Percentiles rank a stretch among this genome's conserved stretches.
Conservation (phyloP, 768 basidiomycete genomes). For the Lentinus brumalis region DNA sequence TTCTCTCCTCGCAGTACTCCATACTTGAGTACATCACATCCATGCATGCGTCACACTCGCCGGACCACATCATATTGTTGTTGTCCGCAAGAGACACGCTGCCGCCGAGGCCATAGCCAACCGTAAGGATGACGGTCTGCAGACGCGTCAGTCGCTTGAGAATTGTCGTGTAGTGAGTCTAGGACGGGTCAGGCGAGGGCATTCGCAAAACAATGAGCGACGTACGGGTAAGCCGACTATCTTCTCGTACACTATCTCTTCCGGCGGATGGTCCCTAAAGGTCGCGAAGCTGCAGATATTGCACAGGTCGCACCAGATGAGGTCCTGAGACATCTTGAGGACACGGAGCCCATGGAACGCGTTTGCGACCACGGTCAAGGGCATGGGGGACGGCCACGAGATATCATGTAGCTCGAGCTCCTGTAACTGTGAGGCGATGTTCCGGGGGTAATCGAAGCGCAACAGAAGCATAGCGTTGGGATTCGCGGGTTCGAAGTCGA, state of each 20-base stretch:
- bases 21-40: conserved; percentile 11
- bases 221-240: conserved; percentile 19
- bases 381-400: conserved; percentile 16
- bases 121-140: conserved; percentile 8
- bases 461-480: conserved; percentile 16
- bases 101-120: conserved; percentile 12
- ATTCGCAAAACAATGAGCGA: background rate
- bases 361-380: conserved; percentile 3
- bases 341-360: conserved; percentile 10
- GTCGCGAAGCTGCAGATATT: conserved; percentile 18
- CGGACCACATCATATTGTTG: conserved; percentile 14
- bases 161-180: conserved; percentile 10
- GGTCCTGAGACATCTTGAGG: conserved; percentile 16
- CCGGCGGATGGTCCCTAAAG: conserved; percentile 17
- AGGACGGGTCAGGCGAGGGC: too few species aligned
- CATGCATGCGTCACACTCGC: conserved; percentile 22
- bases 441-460: conserved; percentile 17
- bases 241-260: conserved; percentile 16
- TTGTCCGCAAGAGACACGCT: background rate
- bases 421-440: conserved; percentile 7
- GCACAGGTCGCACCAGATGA: conserved; percentile 20
- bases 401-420: conserved; percentile 19
- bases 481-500: conserved; percentile 15
- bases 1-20: conserved; percentile 9
- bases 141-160: conserved; percentile 6